phyloP scores from a whole-genome alignment of 805 yeast species.

The Suhomyces canberraensis region DNA sequence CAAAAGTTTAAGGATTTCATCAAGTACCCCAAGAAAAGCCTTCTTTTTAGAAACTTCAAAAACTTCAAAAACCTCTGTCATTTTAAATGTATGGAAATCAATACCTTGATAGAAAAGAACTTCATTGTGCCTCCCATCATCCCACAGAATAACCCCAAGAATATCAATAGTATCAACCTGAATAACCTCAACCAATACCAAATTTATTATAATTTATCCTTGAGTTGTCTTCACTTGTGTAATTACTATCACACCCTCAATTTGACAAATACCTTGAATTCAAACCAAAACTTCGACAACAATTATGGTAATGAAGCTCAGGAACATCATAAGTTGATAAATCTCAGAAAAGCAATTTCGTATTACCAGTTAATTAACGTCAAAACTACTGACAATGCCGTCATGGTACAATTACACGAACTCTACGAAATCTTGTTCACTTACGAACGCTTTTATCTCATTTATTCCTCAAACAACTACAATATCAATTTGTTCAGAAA shows the following conservation, averaged over 20 bases:
- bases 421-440: slow-evolving; percentile 29
- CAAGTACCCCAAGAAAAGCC: slow-evolving; percentile 15
- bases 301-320: slow-evolving; percentile 19
- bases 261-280: slow-evolving; percentile 22
- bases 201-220: slow-evolving; percentile 29
- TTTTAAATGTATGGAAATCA: slow-evolving; percentile 27
- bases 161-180: slow-evolving; percentile 7
- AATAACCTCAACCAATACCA: slow-evolving; percentile 21
- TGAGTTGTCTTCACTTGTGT: slow-evolving; percentile 26
- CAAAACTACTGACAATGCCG: slow-evolving; percentile 18
- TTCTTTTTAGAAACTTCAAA: slow-evolving; percentile 17
- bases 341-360: slow-evolving; percentile 28
- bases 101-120: slow-evolving; percentile 20
- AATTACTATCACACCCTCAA: slow-evolving; percentile 30
- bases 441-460: slow-evolving; percentile 22
- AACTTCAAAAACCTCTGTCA: slow-evolving; percentile 24
- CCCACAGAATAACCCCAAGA: slow-evolving; percentile 9
- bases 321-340: slow-evolving; percentile 29
- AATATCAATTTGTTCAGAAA: slow-evolving; percentile 11
- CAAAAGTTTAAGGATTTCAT: slow-evolving; percentile 21
- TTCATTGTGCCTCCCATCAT: slow-evolving; percentile 17
- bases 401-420: slow-evolving; percentile 24
- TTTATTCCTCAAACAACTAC: slow-evolving; percentile 14
- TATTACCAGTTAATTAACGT: slow-evolving; percentile 29
- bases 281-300: slow-evolving; percentile 10